Conservation (phyloP, 2,329 filamentous ascomycete genomes). For the Trichoderma atroviride region DNA sequence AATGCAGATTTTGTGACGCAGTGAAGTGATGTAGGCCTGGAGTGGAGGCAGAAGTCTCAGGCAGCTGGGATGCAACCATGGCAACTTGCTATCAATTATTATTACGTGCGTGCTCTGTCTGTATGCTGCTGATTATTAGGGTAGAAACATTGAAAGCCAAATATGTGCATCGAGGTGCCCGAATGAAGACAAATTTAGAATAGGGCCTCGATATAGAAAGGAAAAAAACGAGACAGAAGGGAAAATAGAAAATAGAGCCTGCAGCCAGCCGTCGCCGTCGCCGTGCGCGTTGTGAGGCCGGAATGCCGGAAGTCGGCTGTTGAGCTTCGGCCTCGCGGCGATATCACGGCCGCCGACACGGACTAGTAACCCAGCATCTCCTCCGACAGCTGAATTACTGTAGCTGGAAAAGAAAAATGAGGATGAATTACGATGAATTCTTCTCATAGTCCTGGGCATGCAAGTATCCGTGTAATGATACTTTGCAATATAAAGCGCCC, state of each 20-base stretch:
- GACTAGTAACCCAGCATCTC: background rate
- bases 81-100: background rate
- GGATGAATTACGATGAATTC: background rate
- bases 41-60: background rate
- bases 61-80: background rate
- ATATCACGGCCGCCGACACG: slow-evolving; percentile 11
- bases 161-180: background rate
- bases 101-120: background rate
- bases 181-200: background rate
- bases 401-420: background rate
- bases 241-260: background rate
- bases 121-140: background rate
- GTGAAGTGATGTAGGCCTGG: background rate
- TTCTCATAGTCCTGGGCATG: background rate
- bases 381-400: background rate
- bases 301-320: slow-evolving; percentile 12
- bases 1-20: background rate
- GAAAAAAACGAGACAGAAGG: background rate
- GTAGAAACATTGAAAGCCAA: background rate
- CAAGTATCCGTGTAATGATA: background rate
- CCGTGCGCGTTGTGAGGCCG: background rate
- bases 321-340: slow-evolving; percentile 15
- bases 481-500: background rate
- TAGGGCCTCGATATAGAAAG: background rate
- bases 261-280: background rate